These are phyloP conservation scores for Stachybotrys elegans DNA, from an alignment of 2,329 filamentous ascomycete genomes.

Conservation along the genomic window DNA sequence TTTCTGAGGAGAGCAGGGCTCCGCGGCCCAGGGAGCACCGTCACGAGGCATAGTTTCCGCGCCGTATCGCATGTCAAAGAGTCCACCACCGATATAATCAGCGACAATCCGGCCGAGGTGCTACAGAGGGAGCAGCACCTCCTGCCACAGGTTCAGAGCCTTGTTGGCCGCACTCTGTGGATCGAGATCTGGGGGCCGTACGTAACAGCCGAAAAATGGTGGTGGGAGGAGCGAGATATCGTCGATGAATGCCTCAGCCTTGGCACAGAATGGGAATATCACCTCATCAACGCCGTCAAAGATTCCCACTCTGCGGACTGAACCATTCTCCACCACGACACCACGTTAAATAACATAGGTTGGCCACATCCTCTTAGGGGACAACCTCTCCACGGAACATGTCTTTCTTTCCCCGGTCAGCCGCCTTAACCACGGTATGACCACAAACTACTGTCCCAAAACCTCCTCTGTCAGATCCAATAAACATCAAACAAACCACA, in stretches of 20 bases:
- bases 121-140: conserved; percentile 21
- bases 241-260: conserved; percentile 49
- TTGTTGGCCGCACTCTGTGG: conserved; percentile 55
- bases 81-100: conserved; percentile 11
- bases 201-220: conserved; percentile 47
- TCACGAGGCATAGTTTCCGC: conserved; percentile 44
- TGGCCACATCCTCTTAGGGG: too few species aligned
- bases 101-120: conserved; percentile 17
- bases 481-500: too few species aligned
- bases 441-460: too few species aligned
- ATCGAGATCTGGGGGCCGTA: conserved; percentile 54
- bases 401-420: too few species aligned
- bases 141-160: conserved; percentile 43
- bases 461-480: too few species aligned
- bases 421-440: too few species aligned
- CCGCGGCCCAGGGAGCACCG: conserved; percentile 39
- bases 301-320: conserved; percentile 18
- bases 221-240: conserved; percentile 56
- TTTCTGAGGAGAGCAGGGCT: conserved; percentile 55
- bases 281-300: conserved; percentile 51
- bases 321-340: too few species aligned
- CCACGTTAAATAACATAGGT: too few species aligned
- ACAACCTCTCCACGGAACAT: too few species aligned
- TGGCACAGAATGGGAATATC: conserved; percentile 55
- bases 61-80: conserved; percentile 31